A percentile compares a stretch with the other conserved stretches of the same genome.
These are phyloP conservation scores for Lindgomyces ingoldianus DNA, from an alignment of 495 filamentous ascomycete genomes.

Conservation along the genomic window DNA sequence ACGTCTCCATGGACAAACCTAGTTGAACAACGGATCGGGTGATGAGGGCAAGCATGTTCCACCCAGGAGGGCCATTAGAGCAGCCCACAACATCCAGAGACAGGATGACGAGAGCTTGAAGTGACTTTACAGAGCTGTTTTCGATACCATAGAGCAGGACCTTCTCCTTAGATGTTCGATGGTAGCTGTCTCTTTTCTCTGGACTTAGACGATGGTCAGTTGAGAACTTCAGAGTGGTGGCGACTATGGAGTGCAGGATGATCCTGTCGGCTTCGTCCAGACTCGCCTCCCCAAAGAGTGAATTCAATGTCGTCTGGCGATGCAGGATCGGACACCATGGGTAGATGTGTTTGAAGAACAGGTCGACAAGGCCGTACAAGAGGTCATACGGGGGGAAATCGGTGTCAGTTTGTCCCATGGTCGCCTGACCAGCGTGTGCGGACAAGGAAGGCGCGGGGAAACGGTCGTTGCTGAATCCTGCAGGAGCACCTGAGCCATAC, in stretches of 20 bases:
- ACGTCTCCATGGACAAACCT: conserved; percentile 76
- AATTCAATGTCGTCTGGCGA: conserved; percentile 73
- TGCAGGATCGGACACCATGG: conserved; percentile 90
- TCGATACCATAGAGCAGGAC: conserved; percentile 83
- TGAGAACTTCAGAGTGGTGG: conserved; percentile 80
- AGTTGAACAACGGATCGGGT: conserved; percentile 83
- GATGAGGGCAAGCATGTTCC: conserved; percentile 86
- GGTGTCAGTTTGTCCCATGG: conserved; percentile 53
- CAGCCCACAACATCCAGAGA: conserved; percentile 76
- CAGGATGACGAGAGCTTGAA: conserved; percentile 82
- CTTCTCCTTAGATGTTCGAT: conserved; percentile 78
- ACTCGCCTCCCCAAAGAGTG: conserved; percentile 73
- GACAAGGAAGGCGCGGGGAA: conserved; percentile 13
- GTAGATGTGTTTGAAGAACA: conserved; percentile 90
- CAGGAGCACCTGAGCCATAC: conserved; percentile 9
- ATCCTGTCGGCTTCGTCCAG: conserved; percentile 80
- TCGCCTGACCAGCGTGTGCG: conserved; percentile 41
- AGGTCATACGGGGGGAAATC: conserved; percentile 85
- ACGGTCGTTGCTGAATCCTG: conserved; percentile 23
- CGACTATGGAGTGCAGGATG: conserved; percentile 82
- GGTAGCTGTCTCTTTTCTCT: conserved; percentile 68
- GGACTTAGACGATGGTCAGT: conserved; percentile 70
- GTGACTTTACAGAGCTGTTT: conserved; percentile 81
- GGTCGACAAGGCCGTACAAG: conserved; percentile 74
- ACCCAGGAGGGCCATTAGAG: conserved; percentile 81